A percentile compares a stretch with the other conserved stretches of the same genome.
Conservation (phyloP, 768 basidiomycete genomes). For the Crepidotus variabilis region DNA sequence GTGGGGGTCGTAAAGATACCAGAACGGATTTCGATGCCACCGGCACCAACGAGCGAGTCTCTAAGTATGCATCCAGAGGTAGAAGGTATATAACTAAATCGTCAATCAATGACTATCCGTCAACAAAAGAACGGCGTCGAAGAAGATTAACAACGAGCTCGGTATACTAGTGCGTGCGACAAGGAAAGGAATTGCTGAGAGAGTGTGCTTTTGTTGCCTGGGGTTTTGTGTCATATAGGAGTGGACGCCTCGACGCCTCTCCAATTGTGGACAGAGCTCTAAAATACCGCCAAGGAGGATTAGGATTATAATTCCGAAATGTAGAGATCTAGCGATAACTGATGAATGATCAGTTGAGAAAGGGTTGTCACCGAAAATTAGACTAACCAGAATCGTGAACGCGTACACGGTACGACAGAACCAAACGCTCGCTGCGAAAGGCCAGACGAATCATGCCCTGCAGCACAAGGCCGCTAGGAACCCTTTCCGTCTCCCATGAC, state of each 20-base stretch:
- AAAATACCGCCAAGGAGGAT: not conserved
- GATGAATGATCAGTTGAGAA: not conserved
- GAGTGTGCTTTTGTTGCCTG: not conserved
- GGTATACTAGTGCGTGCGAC: not conserved
- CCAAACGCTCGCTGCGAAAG: constrained; percentile 6
- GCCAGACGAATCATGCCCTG: constrained; percentile 40
- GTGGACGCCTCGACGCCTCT: no score
- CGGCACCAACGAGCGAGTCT: constrained; percentile 1
- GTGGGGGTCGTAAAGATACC: not conserved
- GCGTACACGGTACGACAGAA: constrained; percentile 30
- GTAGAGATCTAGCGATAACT: not conserved
- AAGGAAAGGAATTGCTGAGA: not conserved
- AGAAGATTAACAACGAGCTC: not conserved
- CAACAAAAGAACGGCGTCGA: not conserved
- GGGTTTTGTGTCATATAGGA: no score
- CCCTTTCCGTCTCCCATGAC: constrained; percentile 56
- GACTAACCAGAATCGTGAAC: constrained; percentile 17
- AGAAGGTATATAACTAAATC: constrained; percentile 3
- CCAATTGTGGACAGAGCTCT: no score
- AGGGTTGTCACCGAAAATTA: not conserved
- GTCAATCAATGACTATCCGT: constrained; percentile 3
- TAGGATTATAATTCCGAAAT: not conserved
- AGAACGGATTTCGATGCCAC: not conserved
- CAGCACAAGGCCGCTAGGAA: constrained; percentile 70
- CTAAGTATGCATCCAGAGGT: not conserved